Conservation (phyloP, 2,329 filamentous ascomycete species). For the Botrytis hyacinthi region DNA sequence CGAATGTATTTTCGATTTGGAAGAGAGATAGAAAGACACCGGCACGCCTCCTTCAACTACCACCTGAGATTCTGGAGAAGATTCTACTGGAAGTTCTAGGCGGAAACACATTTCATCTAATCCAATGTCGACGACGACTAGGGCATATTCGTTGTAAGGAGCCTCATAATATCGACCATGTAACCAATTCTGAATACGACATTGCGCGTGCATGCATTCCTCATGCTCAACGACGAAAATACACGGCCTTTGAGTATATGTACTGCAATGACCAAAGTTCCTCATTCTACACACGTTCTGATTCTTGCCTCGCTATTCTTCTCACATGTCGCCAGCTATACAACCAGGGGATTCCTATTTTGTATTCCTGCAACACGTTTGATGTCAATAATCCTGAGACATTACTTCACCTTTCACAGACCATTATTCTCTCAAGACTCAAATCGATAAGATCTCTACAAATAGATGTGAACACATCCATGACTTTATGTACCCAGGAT, state of each 20-base stretch:
- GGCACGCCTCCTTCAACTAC: not conserved
- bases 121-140: constrained; percentile 2
- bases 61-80: not conserved
- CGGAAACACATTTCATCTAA: not conserved
- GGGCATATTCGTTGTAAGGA: constrained; percentile 6
- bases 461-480: not conserved
- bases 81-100: constrained; percentile 11
- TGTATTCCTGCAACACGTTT: constrained; percentile 8
- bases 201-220: not conserved
- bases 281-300: constrained; percentile 1
- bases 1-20: too few relatives aligned
- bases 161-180: not conserved
- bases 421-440: not conserved
- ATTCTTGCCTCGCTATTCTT: constrained; percentile 2
- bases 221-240: not conserved
- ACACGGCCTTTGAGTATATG: not conserved
- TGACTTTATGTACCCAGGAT: not conserved
- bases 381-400: constrained; percentile 9
- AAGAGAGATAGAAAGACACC: not conserved
- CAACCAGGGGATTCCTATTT: not conserved
- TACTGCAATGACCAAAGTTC: too few relatives aligned
- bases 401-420: constrained; percentile 7
- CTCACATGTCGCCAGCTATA: constrained; percentile 10
- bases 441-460: constrained; percentile 4
- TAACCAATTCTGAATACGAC: not conserved